These are phyloP conservation scores for Wickerhamiella spandovensis DNA, from an alignment of 805 yeast genomes.

Conservation along the genomic window DNA sequence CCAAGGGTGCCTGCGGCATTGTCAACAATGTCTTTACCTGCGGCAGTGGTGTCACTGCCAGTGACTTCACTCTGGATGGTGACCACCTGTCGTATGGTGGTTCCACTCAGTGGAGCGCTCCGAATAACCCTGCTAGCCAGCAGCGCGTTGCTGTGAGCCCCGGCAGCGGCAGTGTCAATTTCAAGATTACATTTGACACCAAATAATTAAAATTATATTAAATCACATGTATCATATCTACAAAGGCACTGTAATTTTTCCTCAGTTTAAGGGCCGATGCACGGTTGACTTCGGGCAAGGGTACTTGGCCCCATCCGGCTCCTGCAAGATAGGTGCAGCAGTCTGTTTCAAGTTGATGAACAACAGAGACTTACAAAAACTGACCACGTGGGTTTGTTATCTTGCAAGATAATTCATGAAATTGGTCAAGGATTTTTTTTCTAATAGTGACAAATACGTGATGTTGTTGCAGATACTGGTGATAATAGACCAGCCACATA, in stretches of 20 bases:
- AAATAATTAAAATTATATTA: background rate
- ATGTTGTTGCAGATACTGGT: no score
- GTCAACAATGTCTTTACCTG: constrained; percentile 25
- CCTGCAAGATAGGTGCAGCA: background rate
- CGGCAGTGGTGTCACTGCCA: constrained; percentile 26
- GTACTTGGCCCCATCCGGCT: no score
- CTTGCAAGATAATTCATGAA: no score
- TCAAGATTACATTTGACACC: constrained; percentile 26
- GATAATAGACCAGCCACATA: no score
- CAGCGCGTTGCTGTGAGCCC: constrained; percentile 38
- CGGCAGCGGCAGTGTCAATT: constrained; percentile 29
- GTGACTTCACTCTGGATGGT: constrained; percentile 44
- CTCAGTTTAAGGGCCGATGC: no score
- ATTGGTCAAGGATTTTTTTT: no score
- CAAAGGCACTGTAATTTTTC: no score
- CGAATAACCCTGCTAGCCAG: constrained; percentile 30
- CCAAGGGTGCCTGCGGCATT: constrained; percentile 58
- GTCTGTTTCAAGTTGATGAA: background rate
- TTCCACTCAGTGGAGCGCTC: constrained; percentile 45
- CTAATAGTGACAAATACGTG: no score
- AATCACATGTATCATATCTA: no score
- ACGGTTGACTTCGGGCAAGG: no score
- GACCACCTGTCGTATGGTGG: constrained; percentile 51
- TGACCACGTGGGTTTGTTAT: background rate
- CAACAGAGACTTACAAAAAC: background rate